Base-by-base conservation (phyloP, 2,329 filamentous ascomycete species). In the Fonsecaea monophora region DNA sequence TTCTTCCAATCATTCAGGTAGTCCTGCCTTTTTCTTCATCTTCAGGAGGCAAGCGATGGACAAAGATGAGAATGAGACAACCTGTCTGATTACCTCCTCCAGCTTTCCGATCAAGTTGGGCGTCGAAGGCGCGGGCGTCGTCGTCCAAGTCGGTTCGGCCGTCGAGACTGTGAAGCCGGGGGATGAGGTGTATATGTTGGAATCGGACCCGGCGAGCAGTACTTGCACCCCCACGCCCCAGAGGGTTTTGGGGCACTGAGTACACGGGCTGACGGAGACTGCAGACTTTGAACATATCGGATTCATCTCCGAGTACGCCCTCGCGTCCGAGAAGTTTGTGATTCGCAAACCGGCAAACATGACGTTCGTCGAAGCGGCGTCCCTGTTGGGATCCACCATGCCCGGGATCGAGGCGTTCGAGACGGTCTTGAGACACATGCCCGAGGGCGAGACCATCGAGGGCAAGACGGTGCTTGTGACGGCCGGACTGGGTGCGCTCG, bases 401-500 rank as follows among this genome's bases (percentile, higher is more conserved):
- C 84, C 82, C 1, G 80, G 82, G 0, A 74, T 80, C 25, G 83
- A 86, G 71, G 72, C 75, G 30, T 76, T 85, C 53, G 76, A 75
- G 37, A 76, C 74, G 2, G 50, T 18, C n/a, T 1, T 53, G 50
- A 53, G 25, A 18, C 50, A 53, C n/a, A 53, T 53, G 50, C 50
- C 50, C 12, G 83, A 79, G 0, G 67, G 83, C 37, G 80, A 80
- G n/a, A 78, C 78, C 18, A 78, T 87, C 0, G 74, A 79, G 25
- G 84, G 83, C 6, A 84, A 83, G 75, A 85, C 83, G 1, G 82
- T 84, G 1, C 84, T 84, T 65, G 77, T 87, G 8, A 79, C 83
- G 0, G 85, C 77, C 1, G 85, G 80, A 34, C 32, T 32, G n/a
- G 37, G 40, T 37, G 38, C 64, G 38, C 66, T 65, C 25, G 62